Percentiles rank a stretch among this genome's conserved stretches.
Conservation (phyloP, 805 yeast species). For the Candida loeiensis region DNA sequence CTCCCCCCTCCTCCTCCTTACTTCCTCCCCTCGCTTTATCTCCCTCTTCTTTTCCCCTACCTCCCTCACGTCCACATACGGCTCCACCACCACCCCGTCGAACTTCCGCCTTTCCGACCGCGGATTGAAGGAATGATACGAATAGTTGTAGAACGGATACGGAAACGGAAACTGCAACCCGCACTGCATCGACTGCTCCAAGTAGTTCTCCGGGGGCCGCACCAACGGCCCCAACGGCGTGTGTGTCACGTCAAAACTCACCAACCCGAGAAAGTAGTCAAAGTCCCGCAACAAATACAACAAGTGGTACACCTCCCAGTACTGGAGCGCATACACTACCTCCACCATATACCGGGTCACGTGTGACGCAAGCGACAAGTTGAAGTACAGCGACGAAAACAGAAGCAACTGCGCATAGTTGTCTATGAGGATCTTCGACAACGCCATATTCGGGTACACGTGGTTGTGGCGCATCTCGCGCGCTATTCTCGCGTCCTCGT, state of each 20-base stretch:
- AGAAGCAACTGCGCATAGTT: conserved; percentile 29
- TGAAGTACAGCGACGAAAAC: conserved; percentile 34
- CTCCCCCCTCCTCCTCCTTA: not conserved
- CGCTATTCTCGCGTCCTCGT: conserved; percentile 5
- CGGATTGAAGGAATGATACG: conserved; percentile 36
- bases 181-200: conserved; percentile 32
- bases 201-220: conserved; percentile 37
- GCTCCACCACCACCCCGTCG: conserved; percentile 6
- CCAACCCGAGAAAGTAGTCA: conserved; percentile 30
- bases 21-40: too few relatives aligned
- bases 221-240: conserved; percentile 39
- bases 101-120: conserved; percentile 25
- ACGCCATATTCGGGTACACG: conserved; percentile 33
- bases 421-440: conserved; percentile 37
- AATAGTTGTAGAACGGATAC: conserved; percentile 43
- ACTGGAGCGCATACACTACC: conserved; percentile 35
- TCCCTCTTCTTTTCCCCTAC: too few relatives aligned
- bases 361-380: conserved; percentile 35
- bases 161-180: conserved; percentile 46
- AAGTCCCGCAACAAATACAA: conserved; percentile 30
- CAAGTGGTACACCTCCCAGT: conserved; percentile 45
- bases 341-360: conserved; percentile 40
- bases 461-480: conserved; percentile 5
- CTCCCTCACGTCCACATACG: not conserved
- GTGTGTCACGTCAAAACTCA: conserved; percentile 32